A percentile compares a stretch with the other conserved stretches of the same genome.
phyloP scores from a whole-genome alignment of 352 stramenopile genomes.

The Blastocystis sp. region DNA sequence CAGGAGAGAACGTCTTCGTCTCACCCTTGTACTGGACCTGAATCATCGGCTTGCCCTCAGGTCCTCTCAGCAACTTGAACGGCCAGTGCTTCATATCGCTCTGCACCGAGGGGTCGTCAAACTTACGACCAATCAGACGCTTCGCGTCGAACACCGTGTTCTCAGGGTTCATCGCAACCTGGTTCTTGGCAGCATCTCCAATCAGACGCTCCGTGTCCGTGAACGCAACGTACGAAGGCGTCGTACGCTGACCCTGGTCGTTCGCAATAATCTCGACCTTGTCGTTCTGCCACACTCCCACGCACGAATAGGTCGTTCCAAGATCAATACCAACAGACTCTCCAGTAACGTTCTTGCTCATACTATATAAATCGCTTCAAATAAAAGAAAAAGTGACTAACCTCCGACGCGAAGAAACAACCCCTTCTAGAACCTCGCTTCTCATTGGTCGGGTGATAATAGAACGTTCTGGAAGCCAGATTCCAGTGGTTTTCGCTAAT shows the following conservation, averaged over 20 bases:
- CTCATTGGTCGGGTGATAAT: not conserved
- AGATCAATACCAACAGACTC: slow-evolving; percentile 88
- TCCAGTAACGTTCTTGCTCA: slow-evolving; percentile 63
- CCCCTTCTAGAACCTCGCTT: not conserved
- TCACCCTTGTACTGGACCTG: not conserved
- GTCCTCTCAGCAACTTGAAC: slow-evolving; percentile 71
- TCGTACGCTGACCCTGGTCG: slow-evolving; percentile 82
- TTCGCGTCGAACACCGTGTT: slow-evolving; percentile 94
- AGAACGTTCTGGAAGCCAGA: too few species aligned
- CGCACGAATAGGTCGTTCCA: slow-evolving; percentile 87
- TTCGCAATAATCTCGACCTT: slow-evolving; percentile 84
- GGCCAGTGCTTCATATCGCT: slow-evolving; percentile 84
- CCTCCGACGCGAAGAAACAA: not conserved
- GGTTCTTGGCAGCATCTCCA: slow-evolving; percentile 82
- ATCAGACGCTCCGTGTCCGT: slow-evolving; percentile 85
- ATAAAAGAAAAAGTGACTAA: not conserved
- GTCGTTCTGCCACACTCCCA: slow-evolving; percentile 91
- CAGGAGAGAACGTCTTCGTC: not conserved
- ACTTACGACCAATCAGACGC: slow-evolving; percentile 83
- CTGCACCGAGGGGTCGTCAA: slow-evolving; percentile 77
- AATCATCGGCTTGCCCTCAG: slow-evolving; percentile 43
- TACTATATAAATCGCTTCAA: not conserved
- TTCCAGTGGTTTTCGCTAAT: too few species aligned
- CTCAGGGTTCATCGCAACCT: slow-evolving; percentile 64
- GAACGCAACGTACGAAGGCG: slow-evolving; percentile 85